phyloP scores from a whole-genome alignment of 2,329 filamentous ascomycete species.

The Ceratocystis ficicola region DNA sequence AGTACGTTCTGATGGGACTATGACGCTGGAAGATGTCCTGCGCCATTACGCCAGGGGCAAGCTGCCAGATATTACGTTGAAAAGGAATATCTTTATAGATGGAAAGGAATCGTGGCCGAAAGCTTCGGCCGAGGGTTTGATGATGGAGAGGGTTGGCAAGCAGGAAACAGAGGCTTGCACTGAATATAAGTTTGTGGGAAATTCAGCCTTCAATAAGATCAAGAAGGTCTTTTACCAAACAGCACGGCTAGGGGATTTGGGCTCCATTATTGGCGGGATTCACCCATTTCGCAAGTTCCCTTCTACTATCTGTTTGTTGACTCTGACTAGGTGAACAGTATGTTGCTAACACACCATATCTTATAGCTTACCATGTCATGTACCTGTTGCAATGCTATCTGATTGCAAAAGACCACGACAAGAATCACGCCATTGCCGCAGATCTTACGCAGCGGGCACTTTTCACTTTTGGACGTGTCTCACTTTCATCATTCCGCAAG shows the following conservation, averaged over 20 bases:
- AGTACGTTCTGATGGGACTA: slow-evolving; percentile 33
- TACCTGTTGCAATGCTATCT: slow-evolving; percentile 88
- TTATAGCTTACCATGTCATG: slow-evolving; percentile 71
- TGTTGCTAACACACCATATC: slow-evolving; percentile 31
- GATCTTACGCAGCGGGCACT: slow-evolving; percentile 84
- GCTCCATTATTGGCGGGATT: slow-evolving; percentile 67
- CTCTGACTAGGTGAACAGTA: slow-evolving; percentile 35
- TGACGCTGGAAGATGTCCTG: slow-evolving; percentile 46
- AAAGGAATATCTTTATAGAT: slow-evolving; percentile 73
- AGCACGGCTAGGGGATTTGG: slow-evolving; percentile 78
- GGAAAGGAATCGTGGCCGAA: slow-evolving; percentile 80
- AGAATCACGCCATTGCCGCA: slow-evolving; percentile 72
- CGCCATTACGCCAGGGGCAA: slow-evolving; percentile 47
- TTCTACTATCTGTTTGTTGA: background rate
- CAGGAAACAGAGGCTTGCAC: slow-evolving; percentile 41
- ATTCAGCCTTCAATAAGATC: slow-evolving; percentile 56
- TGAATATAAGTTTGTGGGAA: slow-evolving; percentile 70
- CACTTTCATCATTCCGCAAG: slow-evolving; percentile 68
- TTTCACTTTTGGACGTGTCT: slow-evolving; percentile 83
- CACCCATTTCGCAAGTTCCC: slow-evolving; percentile 30
- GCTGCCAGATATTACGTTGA: slow-evolving; percentile 57
- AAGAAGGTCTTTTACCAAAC: slow-evolving; percentile 60
- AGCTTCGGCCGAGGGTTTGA: slow-evolving; percentile 65
- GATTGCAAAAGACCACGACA: slow-evolving; percentile 71
- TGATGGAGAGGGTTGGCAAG: slow-evolving; percentile 53